Evolutionary conservation across 805 yeast species (phyloP), one percentile per base, ranked within the genome.

Genomic region (Sugiyamaella floridensis): DNA sequence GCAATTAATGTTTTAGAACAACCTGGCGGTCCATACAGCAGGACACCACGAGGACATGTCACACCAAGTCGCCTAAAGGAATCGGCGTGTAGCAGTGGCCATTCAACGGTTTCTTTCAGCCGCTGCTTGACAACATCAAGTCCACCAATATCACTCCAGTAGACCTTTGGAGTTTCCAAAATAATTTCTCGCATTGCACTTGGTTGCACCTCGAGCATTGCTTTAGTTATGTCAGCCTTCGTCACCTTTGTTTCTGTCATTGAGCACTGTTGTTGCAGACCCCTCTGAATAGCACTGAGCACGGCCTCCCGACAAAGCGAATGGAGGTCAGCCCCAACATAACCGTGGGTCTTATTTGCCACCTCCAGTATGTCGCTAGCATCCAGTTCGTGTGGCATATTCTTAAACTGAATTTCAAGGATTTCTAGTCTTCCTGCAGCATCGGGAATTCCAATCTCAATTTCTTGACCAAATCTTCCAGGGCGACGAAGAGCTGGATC

Each of bases 11-110:
- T 92, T 63, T 92, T 92, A 10, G 97, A 90, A 71, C 98, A 92
- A 14, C 99, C 99, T 0, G 99, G 98, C 0, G 99, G 99, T 0
- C 99, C 99, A 67, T 93, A 93, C 18, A 93, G 73, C 46, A 93
- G 69, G 1, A 93, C 85, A 40, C 99, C 99, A 59, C 88, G 86
- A 2, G 99, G 99, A 0, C 98, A 89, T 43, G 79, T 74, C 2
- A 93, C 83, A 0, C 98, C 98, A 12, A 93, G 73, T 43, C 78
- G 73, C 16, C 74, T 73, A 66, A 93, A 93, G 0, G 95, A 76
- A 0, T 81, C 89, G 0, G 86, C 76, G 1, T 93, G 92, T 52
- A 84, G 85, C 28, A 93, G 71, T 0, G 99, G 99, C 62, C 95
- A 73, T 64, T 89, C 96, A 22, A 93, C 92, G 72, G 92, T 92